phyloP scores from a whole-genome alignment of 306 rosid species.

The Oxytropis ochrocephala region DNA sequence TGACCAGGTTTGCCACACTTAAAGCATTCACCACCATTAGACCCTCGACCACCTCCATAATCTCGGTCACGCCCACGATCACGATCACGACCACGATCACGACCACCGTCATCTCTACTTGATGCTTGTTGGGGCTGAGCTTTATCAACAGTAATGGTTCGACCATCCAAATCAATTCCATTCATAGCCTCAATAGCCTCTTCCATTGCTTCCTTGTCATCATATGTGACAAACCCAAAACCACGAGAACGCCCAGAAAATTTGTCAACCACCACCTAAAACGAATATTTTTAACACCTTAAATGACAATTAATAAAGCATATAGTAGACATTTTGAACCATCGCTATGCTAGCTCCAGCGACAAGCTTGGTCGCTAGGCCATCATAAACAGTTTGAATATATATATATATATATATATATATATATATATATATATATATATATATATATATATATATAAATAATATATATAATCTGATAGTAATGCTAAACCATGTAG shows the following conservation, averaged over 20 bases:
- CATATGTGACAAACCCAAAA: slow-evolving; percentile 97
- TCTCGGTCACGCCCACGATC: slow-evolving; percentile 42
- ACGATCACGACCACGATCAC: slow-evolving; percentile 43
- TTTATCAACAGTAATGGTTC: slow-evolving; percentile 93
- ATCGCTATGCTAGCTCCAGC: no score
- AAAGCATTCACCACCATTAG: slow-evolving; percentile 84
- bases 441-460: no score
- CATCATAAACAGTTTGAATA: background rate
- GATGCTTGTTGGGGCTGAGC: slow-evolving; percentile 98
- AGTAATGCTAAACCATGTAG: no score
- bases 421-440: no score
- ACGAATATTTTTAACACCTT: no score
- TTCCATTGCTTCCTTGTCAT: slow-evolving; percentile 95
- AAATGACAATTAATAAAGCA: no score
- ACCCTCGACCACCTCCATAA: slow-evolving; percentile 72
- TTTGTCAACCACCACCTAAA: slow-evolving; percentile 93
- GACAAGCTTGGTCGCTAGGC: no score
- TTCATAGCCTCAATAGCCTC: slow-evolving; percentile 95
- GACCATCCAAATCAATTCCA: slow-evolving; percentile 96
- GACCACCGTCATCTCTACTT: slow-evolving; percentile 82
- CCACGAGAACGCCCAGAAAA: slow-evolving; percentile 98
- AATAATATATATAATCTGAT: no score
- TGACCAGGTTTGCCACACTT: slow-evolving; percentile 99
- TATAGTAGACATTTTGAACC: no score
- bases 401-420: no score